Conservation (phyloP, 2,329 filamentous ascomycete genomes). For the Fusarium foetens region DNA sequence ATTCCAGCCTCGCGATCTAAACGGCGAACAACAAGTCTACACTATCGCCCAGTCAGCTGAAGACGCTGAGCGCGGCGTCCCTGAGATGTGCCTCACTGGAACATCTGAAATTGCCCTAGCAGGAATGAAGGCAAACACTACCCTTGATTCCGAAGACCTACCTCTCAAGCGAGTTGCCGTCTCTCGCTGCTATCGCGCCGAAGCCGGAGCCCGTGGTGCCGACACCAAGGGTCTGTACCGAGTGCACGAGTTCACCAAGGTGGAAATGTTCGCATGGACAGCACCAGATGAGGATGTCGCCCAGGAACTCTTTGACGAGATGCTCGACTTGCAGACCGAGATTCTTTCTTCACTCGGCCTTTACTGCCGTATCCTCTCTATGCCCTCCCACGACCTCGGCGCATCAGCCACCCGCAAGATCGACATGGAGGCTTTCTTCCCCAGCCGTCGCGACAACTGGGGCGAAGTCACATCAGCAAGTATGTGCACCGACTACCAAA, state of each 20-base stretch:
- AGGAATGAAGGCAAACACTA: slow-evolving; percentile 82
- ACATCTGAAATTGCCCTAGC: slow-evolving; percentile 97
- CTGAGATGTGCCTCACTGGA: slow-evolving; percentile 80
- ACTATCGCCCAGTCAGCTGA: slow-evolving; percentile 72
- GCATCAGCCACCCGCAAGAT: slow-evolving; percentile 87
- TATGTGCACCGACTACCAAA: slow-evolving; percentile 96
- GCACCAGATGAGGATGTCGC: slow-evolving; percentile 62
- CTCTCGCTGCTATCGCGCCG: slow-evolving; percentile 94
- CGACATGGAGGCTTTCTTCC: slow-evolving; percentile 96
- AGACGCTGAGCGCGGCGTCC: slow-evolving; percentile 70
- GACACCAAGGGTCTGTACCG: slow-evolving; percentile 96
- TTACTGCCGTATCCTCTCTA: slow-evolving; percentile 89
- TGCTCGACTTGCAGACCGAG: slow-evolving; percentile 86
- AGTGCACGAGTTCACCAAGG: slow-evolving; percentile 98
- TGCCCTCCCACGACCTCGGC: slow-evolving; percentile 89
- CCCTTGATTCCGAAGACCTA: slow-evolving; percentile 71
- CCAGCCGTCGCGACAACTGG: slow-evolving; percentile 78
- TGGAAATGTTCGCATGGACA: slow-evolving; percentile 97
- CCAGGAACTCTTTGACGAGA: slow-evolving; percentile 78
- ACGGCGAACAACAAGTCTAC: slow-evolving; percentile 94
- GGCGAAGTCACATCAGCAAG: slow-evolving; percentile 93
- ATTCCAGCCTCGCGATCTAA: slow-evolving; percentile 90
- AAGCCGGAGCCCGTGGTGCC: slow-evolving; percentile 88
- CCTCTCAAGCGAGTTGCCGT: slow-evolving; percentile 84
- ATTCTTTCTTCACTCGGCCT: slow-evolving; percentile 82